A percentile compares a stretch with the other conserved stretches of the same genome.
Conservation (phyloP, 2,329 filamentous ascomycete genomes). For the Curvularia spicifera region DNA sequence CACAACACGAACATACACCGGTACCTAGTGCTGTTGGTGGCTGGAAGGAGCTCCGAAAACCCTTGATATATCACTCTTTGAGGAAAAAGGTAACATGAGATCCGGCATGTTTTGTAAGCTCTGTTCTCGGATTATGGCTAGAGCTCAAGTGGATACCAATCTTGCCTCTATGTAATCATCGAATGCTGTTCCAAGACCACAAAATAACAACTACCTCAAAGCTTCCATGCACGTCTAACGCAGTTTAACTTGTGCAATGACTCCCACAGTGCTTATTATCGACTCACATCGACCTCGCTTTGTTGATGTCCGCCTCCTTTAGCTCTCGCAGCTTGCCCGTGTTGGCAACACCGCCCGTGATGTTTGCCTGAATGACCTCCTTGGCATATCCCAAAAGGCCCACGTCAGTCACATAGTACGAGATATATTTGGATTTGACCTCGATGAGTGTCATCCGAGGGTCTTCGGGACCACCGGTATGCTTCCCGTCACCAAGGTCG, state of each 20-base stretch:
- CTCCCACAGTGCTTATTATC: background rate
- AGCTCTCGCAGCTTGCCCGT: constrained; percentile 54
- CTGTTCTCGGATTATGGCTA: background rate
- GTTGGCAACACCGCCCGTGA: constrained; percentile 50
- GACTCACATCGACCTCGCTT: constrained; percentile 36
- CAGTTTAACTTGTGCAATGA: background rate
- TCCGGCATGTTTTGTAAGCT: background rate
- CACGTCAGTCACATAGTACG: constrained; percentile 50
- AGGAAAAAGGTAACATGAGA: background rate
- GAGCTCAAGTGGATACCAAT: background rate
- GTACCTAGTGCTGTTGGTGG: background rate
- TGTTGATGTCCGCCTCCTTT: constrained; percentile 57
- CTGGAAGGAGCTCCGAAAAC: background rate
- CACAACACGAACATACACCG: background rate
- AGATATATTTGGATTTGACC: constrained; percentile 50
- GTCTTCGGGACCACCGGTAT: constrained; percentile 55
- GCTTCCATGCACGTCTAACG: constrained; percentile 9
- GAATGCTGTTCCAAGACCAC: background rate
- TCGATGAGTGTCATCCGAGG: constrained; percentile 55
- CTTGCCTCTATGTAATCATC: background rate
- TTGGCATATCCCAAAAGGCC: constrained; percentile 48
- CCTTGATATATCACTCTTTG: background rate
- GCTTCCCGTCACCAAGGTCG: constrained; percentile 58
- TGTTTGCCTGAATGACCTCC: constrained; percentile 48
- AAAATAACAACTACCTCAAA: background rate